Base-by-base conservation (phyloP, 192 early-diverging fungal genomes). In the Entomortierella lignicola region DNA sequence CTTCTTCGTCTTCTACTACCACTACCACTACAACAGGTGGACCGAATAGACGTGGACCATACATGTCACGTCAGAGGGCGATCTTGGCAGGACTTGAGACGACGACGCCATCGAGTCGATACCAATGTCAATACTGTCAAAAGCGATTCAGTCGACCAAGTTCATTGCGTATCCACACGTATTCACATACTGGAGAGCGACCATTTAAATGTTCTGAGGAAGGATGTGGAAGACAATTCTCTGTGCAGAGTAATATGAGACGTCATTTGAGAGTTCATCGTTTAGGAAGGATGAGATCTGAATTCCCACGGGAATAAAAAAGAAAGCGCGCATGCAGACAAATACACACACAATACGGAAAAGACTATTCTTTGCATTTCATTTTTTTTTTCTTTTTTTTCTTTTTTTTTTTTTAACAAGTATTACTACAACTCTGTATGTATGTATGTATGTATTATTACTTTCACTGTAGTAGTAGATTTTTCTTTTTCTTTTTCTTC, bases 171-270 rank as follows among this genome's bases (percentile, higher is more conserved):
- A 91, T 91, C 27, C 93, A 93, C 63, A 89, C 88, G 21, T 87
- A 87, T 64, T 91, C 91, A 0, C 93, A 94, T 50, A 93, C 93
- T 6, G 92, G 92, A 1, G 92, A 94, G 65, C 91, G 90, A 51
- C 93, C 93, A 1, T 87, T 90, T 73, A 80, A 85, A 23, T 94
- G 93, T 56, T 65, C 68, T 0, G 85, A 85, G 55, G 84, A 84
- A 29, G 86, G 90, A 4, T 94, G 93, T 70, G 84, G 83, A 7
- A 86, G 90, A 34, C 79, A 84, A 37, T 94, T 94, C 66, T 89
- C 90, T 30, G 92, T 93, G 12, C 83, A 86, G 47, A 92, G 91
- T 66, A 94, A 94, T 47, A 82, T 92, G 87, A 86, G 91, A 10
- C 85, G 93, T n/a, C 93, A 94, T 81, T 39, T 87, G 51, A 69